Conservation (phyloP, 2,329 filamentous ascomycete species). For the Monosporascus sp. region DNA sequence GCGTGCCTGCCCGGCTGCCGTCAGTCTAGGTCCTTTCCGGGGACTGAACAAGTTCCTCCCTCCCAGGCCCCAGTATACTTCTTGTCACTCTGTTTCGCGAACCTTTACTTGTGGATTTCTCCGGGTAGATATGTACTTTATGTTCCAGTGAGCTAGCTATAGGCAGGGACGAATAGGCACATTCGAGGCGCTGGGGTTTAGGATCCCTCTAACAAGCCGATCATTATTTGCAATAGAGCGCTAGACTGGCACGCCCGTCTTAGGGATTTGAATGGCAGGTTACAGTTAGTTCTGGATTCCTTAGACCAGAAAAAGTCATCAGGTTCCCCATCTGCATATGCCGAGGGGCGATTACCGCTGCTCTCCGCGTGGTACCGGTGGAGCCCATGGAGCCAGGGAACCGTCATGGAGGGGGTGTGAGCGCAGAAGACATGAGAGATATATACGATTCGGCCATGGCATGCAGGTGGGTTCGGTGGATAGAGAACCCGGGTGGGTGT, state of each 20-base stretch:
- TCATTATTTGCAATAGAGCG: slow-evolving; percentile 8
- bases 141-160: slow-evolving; percentile 1
- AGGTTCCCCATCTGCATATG: slow-evolving; percentile 30
- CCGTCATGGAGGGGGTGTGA: slow-evolving; percentile 20
- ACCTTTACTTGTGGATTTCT: background rate
- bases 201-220: too few species aligned
- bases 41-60: background rate
- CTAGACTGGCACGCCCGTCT: slow-evolving; percentile 8
- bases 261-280: slow-evolving; percentile 1
- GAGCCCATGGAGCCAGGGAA: slow-evolving; percentile 11
- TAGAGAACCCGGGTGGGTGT: background rate
- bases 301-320: slow-evolving; percentile 13
- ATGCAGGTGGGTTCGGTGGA: background rate
- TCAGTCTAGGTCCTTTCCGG: background rate
- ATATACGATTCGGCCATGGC: background rate
- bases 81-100: background rate
- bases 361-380: slow-evolving; percentile 26
- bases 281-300: slow-evolving; percentile 5
- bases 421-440: slow-evolving; percentile 14
- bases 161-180: background rate
- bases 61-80: background rate
- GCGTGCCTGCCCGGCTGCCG: background rate
- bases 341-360: slow-evolving; percentile 32
- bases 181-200: too few species aligned
- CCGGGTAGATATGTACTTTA: slow-evolving; percentile 2